Percentiles rank a stretch among this genome's conserved stretches.
Evolutionary conservation across 352 stramenopile species (phyloP).

Genomic region (Globisporangium acanthophoron): DNA sequence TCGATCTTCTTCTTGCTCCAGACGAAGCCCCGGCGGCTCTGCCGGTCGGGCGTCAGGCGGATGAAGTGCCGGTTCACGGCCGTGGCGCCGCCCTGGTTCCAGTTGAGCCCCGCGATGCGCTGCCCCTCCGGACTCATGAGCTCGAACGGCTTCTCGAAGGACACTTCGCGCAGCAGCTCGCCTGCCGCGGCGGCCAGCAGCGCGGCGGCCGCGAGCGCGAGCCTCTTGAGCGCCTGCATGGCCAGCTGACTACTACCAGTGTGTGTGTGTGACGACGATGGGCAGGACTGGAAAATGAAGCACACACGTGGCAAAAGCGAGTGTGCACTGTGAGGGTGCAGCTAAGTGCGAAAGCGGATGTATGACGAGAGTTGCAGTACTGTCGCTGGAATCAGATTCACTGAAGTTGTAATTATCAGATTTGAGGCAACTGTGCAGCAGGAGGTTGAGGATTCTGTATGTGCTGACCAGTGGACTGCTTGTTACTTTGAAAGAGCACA

Average conservation of each 20-base stretch:
- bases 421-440: no score
- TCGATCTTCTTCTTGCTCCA: constrained; percentile 68
- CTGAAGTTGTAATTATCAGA: neutral
- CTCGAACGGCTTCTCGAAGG: constrained; percentile 82
- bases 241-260: neutral
- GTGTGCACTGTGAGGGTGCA: neutral
- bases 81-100: constrained; percentile 50
- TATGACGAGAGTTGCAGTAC: neutral
- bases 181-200: constrained; percentile 11
- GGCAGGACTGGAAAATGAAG: constrained; percentile 3
- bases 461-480: neutral
- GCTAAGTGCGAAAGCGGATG: no score
- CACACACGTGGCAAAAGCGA: constrained; percentile 1
- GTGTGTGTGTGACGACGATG: neutral
- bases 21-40: constrained; percentile 70
- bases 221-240: constrained; percentile 14
- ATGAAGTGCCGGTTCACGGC: constrained; percentile 79
- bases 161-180: constrained; percentile 43
- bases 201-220: constrained; percentile 19
- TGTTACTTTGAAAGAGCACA: no score
- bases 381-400: neutral
- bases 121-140: constrained; percentile 50
- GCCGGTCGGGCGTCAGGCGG: constrained; percentile 71
- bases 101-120: constrained; percentile 54
- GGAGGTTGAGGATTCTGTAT: no score